Evolutionary conservation across 2,329 filamentous ascomycete species (phyloP), one percentile per base, ranked within the genome.

Genomic region (Fusarium nelsonii): DNA sequence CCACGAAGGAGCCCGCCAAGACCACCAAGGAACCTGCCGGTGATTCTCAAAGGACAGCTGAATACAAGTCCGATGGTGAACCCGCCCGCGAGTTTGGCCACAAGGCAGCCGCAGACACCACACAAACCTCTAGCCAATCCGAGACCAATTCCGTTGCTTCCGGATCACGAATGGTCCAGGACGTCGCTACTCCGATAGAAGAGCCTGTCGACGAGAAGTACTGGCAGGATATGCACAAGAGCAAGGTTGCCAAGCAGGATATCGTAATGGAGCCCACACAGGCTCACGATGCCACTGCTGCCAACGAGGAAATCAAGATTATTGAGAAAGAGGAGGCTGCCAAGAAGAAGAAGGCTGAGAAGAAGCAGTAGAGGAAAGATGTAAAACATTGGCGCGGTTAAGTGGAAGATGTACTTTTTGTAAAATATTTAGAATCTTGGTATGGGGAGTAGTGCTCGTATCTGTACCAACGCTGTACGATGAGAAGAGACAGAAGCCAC

Each of bases 271-370:
- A 63, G n/a, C 57, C 68, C 15, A 28, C 30, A 8, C 68, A 63
- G 30, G 67, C 65, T 15, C 69, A 76, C n/a, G 77, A 79, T 58
- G 76, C 76, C 8, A 76, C 74, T 8, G 68, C 68, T 4, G 78
- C 76, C 8, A 76, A 77, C 37, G 69, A 72, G 3, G 64, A 73
- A 34, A 63, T 69, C 4, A 57, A 65, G 64, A 15, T 65, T n/a
- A 50, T 69, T 9, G 63, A 66, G 30, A 63, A 72, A 40, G 33
- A 61, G 26, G 50, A 70, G 18, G 58, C 70, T 16, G 58, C 71
- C 7, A 52, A 61, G 37, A 51, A 69, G 43, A 58, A 72, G 43
- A 58, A 72, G 59, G 53, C 64, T 0, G 51, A 70, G 43, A 52
- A 68, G 39, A 52, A 69, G 48, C 43, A 56, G 34, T 43, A 60